Conservation (phyloP, 257 asterid species). For the Plantago ovata region DNA sequence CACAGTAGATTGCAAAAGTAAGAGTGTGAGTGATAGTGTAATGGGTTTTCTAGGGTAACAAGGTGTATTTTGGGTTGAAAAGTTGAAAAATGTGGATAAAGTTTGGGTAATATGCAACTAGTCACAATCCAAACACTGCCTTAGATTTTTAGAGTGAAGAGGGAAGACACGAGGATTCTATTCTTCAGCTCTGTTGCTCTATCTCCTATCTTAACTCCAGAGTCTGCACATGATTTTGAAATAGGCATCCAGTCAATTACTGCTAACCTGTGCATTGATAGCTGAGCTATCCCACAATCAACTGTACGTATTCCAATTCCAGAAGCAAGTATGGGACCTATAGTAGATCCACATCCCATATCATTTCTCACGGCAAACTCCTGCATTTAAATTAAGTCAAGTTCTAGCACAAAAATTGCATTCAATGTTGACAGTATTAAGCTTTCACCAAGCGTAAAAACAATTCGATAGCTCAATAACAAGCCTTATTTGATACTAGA, state of each 20-base stretch:
- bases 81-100: no score
- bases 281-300: constrained; percentile 98
- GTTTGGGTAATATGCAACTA: no score
- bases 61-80: no score
- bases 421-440: no score
- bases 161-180: no score
- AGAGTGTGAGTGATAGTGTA: neutral
- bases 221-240: neutral
- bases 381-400: constrained; percentile 30
- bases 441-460: no score
- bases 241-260: constrained; percentile 1
- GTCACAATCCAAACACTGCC: no score
- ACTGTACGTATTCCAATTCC: constrained; percentile 97
- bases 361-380: constrained; percentile 92
- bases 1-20: neutral
- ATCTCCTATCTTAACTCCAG: neutral
- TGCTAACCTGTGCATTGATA: constrained; percentile 93
- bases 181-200: neutral
- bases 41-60: no score
- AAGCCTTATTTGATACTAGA: no score
- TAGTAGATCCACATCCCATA: constrained; percentile 99
- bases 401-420: constrained; percentile 3
- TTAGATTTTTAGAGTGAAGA: neutral
- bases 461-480: no score
- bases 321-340: constrained; percentile 96